Base-by-base conservation (phyloP, 352 stramenopile genomes). In the Phytophthora capsici region DNA sequence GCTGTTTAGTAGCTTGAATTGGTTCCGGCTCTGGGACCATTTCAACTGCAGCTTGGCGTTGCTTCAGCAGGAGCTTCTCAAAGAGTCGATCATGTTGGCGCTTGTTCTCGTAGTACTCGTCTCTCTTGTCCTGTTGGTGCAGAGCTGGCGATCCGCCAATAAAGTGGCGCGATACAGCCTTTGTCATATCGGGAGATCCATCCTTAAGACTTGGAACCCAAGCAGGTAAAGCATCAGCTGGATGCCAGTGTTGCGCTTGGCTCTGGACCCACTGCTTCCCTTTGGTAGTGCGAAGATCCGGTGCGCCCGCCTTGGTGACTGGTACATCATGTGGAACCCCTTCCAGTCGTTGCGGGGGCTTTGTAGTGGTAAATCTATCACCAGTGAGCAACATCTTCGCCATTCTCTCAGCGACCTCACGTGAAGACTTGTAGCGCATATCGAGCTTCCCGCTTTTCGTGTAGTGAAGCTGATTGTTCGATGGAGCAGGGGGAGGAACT, bases 141-240 rank as follows among this genome's bases (percentile, higher is more conserved):
- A 73, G 44, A 4, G 44, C 54, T 40, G 66, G 54, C 4, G 63
- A 69, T 16, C 34, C 40, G 25, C 54, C 51, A 25, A 77, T 69
- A 28, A 77, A 77, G 22, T 70, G 51, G 3, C 69, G 57, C 1
- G 69, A 37, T 13, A 63, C 50, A 9, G 62, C 48, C 36, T 66
- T 77, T 12, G 57, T 67, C 57, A 71, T 73, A 45, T 77, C 64
- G 6, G 64, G 69, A 2, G 64, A 70, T 38, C 69, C 69, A 17
- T 77, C 69, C 22, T 77, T 77, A 14, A 60, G 69, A n/a, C 53
- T 56, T 10, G 69, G 69, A 2, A 77, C 50, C 69, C 69, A 77
- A 9, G 8, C 22, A 0, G 69, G 69, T 0, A 77, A 38, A 16
- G 20, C 7, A 28, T 73, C 63, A 8, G 54, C 43, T 3, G 51